Evolutionary conservation across 805 yeast species (phyloP), one percentile per base, ranked within the genome.

Genomic region (Lachancea nothofagi): DNA sequence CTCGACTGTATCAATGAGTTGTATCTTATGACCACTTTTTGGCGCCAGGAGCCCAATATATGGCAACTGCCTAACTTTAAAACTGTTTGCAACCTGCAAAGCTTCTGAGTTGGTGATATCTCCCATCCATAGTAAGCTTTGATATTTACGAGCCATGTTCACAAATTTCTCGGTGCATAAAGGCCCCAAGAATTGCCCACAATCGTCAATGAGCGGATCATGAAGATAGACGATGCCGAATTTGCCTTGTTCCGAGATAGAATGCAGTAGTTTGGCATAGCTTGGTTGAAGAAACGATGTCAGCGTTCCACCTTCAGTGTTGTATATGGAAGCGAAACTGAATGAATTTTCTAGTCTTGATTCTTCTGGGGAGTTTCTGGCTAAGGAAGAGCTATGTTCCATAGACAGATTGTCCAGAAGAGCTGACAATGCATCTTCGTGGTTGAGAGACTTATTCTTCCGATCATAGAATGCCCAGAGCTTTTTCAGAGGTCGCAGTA

Each of bases 61-160:
- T n/a, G 98, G 98, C 53, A 80, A 79, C 47, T 75, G 73, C 15
- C 86, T 72, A 29, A 81, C 80, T 42, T 75, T 74, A 44, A 89
- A 71, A 27, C 81, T 77, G 53, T 83, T 80, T 0, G 95, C 83
- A 12, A 87, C 79, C 51, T 86, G 95, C 54, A 76, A 79, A 1
- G 90, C 85, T 59, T 90, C 97, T 15, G 88, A 77, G 41, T 78
- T 78, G n/a, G 74, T 72, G 18, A 83, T 75, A 54, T 85, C 81
- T 7, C 96, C 96, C 29, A 89, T 95, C 97, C 97, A 90, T 2
- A 85, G 62, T 3, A 85, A 48, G 2, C 80, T 57, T 32, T 83
- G 72, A 33, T 70, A 72, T 15, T 73, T 71, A 15, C 62, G 63
- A 38, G 77, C 54, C 50, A 70, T 66, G 26, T 66, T 59, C 10